Percentiles rank a stretch among this genome's conserved stretches.
phyloP scores from a whole-genome alignment of 2,329 filamentous ascomycete species.

The Aureobasidium sp. region DNA sequence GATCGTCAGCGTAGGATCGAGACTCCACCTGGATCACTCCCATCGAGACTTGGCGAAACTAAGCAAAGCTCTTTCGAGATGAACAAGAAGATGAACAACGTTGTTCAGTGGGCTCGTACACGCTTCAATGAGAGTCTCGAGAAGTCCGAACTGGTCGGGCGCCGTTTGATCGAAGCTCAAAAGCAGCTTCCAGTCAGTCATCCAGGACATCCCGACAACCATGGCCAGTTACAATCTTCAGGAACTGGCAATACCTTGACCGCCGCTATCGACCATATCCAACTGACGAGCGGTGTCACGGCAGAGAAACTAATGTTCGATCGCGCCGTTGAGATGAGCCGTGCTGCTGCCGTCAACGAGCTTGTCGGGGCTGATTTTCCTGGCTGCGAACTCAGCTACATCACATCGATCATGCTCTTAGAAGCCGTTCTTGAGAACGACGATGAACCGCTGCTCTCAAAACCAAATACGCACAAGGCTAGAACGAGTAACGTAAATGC shows the following conservation, averaged over 20 bases:
- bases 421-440: slow-evolving; percentile 89
- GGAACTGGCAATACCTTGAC: slow-evolving; percentile 48
- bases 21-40: slow-evolving; percentile 17
- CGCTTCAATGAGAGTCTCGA: slow-evolving; percentile 97
- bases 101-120: slow-evolving; percentile 89
- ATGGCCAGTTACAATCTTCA: slow-evolving; percentile 49
- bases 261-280: slow-evolving; percentile 69
- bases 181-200: slow-evolving; percentile 76
- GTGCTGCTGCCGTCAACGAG: slow-evolving; percentile 88
- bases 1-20: slow-evolving; percentile 24
- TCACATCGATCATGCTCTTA: slow-evolving; percentile 88
- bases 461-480: slow-evolving; percentile 41
- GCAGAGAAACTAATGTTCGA: slow-evolving; percentile 99
- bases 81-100: slow-evolving; percentile 75
- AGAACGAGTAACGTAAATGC: slow-evolving; percentile 38
- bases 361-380: slow-evolving; percentile 58
- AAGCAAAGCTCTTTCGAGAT: slow-evolving; percentile 35
- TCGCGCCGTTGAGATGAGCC: slow-evolving; percentile 92
- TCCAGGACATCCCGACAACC: slow-evolving; percentile 76
- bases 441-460: slow-evolving; percentile 45
- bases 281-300: slow-evolving; percentile 79
- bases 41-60: slow-evolving; percentile 24
- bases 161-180: slow-evolving; percentile 81
- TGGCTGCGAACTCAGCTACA: slow-evolving; percentile 79
- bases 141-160: slow-evolving; percentile 89